Evolutionary conservation across 768 basidiomycete genomes (phyloP).

Genomic region (Termitomyces sp.): DNA sequence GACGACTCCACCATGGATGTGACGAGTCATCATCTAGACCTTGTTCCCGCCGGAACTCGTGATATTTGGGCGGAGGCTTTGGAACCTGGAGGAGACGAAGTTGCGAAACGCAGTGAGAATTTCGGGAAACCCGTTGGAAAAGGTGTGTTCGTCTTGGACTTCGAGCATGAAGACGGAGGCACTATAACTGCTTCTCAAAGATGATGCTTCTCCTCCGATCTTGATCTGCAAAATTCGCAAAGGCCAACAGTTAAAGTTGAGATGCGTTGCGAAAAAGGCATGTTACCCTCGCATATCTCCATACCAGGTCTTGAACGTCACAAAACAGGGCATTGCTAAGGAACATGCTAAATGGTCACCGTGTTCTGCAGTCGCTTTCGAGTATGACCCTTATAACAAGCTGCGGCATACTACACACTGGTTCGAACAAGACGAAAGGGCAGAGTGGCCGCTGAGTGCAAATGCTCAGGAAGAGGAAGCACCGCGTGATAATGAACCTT

Average conservation of each 20-base stretch:
- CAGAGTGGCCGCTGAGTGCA: constrained; percentile 88
- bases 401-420: constrained; percentile 94
- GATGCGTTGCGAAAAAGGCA: constrained; percentile 92
- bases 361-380: constrained; percentile 89
- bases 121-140: constrained; percentile 87
- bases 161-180: neutral
- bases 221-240: constrained; percentile 90
- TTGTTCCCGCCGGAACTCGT: constrained; percentile 33
- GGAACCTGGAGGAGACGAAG: constrained; percentile 64
- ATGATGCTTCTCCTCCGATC: constrained; percentile 62
- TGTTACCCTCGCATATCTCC: constrained; percentile 8
- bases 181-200: constrained; percentile 27
- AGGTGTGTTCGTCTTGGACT: constrained; percentile 33
- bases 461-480: constrained; percentile 85
- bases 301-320: neutral
- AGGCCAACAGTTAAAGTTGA: constrained; percentile 84
- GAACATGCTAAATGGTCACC: constrained; percentile 99
- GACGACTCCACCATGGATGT: constrained; percentile 76
- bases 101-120: constrained; percentile 64
- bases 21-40: constrained; percentile 81
- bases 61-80: constrained; percentile 17
- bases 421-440: constrained; percentile 77
- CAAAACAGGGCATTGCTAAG: constrained; percentile 84
- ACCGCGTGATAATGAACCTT: constrained; percentile 73
- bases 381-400: constrained; percentile 98